Evolutionary conservation across 2,329 filamentous ascomycete species (phyloP), one percentile per base, ranked within the genome.

Genomic region (Colletotrichum camelliae): DNA sequence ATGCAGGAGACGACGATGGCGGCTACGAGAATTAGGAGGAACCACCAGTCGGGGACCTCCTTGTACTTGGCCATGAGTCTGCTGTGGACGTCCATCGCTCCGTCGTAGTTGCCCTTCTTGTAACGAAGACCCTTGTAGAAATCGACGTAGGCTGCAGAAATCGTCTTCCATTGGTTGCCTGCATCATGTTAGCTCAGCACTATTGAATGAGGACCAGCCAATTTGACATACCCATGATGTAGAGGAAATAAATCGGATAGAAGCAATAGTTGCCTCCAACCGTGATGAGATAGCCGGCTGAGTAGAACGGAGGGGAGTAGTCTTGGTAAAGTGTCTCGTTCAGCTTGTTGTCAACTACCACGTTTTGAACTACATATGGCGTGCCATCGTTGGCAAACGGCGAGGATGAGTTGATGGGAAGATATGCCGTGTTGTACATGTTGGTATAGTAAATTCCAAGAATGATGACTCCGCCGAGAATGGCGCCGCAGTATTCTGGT

Each of bases 11-110:
- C 81, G 29, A 84, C 78, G 70, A 85, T 80, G 68, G 83, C 81
- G 57, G 43, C 76, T 24, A 81, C 74, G 5, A 87, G 81, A 57
- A 88, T 86, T 39, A 83, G 37, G 7, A 87, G 77, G 78, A 87
- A 88, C 88, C 86, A 89, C 87, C 87, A 89, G 72, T 88, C 87
- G 0, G 88, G 87, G 1, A 89, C 86, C 62, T 89, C 88, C 0
- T 81, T 80, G 75, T 88, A 89, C 3, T 80, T 81, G 6, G 81
- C 78, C 87, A 89, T 88, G 2, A 87, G 79, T 0, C 85, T 80
- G 4, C 80, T 86, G 52, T 88, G 86, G 1, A 86, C 78, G 75
- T 89, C 87, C 68, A 84, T 85, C 16, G 85, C 84, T 4, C 82
- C 84, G 7, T 84, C 85, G 71, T 87, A 87, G 74, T 87, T 86